Conservation (phyloP, 805 yeast genomes). For the Saturnispora sanitii region DNA sequence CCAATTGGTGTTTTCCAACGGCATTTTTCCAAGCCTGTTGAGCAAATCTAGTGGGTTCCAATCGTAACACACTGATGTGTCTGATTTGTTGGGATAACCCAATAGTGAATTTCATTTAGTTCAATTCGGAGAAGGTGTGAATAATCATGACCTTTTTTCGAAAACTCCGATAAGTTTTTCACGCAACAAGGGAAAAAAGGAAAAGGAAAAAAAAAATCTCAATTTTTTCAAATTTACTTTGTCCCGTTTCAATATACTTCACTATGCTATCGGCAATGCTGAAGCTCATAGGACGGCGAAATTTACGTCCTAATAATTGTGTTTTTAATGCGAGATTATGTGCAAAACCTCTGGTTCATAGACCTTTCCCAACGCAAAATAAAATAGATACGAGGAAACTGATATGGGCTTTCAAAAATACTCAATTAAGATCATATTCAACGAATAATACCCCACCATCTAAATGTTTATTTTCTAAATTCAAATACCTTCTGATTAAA, state of each 20-base stretch:
- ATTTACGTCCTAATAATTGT: too few species aligned
- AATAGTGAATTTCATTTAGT: not conserved
- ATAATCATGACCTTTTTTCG: not conserved
- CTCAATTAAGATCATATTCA: not conserved
- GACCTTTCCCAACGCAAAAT: too few species aligned
- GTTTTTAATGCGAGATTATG: not conserved
- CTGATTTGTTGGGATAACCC: not conserved
- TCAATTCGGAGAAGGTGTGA: not conserved
- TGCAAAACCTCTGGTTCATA: not conserved
- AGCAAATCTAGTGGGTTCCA: constrained; percentile 55
- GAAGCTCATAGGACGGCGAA: too few species aligned
- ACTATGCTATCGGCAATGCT: too few species aligned
- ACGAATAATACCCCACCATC: not conserved
- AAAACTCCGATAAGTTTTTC: not conserved
- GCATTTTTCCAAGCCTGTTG: constrained; percentile 50
- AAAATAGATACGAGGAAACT: too few species aligned
- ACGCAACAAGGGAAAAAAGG: not conserved
- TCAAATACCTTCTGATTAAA: constrained; percentile 39
- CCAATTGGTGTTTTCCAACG: constrained; percentile 25
- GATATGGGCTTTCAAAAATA: not conserved
- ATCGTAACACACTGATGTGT: constrained; percentile 48
- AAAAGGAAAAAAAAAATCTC: too few species aligned
- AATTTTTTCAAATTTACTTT: too few species aligned
- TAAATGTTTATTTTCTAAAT: constrained; percentile 1
- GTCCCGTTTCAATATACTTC: too few species aligned